phyloP scores from a whole-genome alignment of 2,329 filamentous ascomycete genomes.

The Claviceps spartinae region DNA sequence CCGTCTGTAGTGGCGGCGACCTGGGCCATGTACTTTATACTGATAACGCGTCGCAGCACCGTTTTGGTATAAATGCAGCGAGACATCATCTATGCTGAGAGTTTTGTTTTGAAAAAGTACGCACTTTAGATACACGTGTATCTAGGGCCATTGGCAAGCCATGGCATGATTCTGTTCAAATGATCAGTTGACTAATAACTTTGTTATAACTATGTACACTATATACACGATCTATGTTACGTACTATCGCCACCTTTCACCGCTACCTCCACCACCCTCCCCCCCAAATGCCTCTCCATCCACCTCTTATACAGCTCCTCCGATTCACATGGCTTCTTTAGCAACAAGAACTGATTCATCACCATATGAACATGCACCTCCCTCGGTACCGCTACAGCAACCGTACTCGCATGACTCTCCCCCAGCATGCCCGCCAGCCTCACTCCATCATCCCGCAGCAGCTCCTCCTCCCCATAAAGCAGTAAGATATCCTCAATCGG shows the following conservation, averaged over 20 bases:
- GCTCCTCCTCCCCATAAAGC: constrained; percentile 2
- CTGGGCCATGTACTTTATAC: not conserved
- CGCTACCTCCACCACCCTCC: not conserved
- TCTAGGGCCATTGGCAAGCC: too few relatives aligned
- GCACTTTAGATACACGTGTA: too few relatives aligned
- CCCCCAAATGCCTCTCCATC: constrained; percentile 1
- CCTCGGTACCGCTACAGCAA: not conserved
- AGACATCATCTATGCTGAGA: too few relatives aligned
- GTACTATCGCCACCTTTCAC: too few relatives aligned
- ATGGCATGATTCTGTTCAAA: too few relatives aligned
- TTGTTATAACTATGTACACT: too few relatives aligned
- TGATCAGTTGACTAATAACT: too few relatives aligned
- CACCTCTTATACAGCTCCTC: constrained; percentile 2
- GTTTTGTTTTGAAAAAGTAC: too few relatives aligned
- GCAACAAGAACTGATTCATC: constrained; percentile 3
- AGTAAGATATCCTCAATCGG: constrained; percentile 3
- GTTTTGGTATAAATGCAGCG: too few relatives aligned
- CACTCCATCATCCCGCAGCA: constrained; percentile 1
- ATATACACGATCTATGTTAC: too few relatives aligned
- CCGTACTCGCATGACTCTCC: not conserved
- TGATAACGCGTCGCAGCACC: too few relatives aligned
- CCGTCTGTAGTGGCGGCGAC: not conserved
- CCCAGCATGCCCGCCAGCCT: not conserved
- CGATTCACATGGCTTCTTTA: constrained; percentile 1
- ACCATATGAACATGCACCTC: constrained; percentile 5